Percentiles rank a stretch among this genome's conserved stretches.
Evolutionary conservation across 2,329 filamentous ascomycete species (phyloP).

Genomic region (Claviceps capensis): DNA sequence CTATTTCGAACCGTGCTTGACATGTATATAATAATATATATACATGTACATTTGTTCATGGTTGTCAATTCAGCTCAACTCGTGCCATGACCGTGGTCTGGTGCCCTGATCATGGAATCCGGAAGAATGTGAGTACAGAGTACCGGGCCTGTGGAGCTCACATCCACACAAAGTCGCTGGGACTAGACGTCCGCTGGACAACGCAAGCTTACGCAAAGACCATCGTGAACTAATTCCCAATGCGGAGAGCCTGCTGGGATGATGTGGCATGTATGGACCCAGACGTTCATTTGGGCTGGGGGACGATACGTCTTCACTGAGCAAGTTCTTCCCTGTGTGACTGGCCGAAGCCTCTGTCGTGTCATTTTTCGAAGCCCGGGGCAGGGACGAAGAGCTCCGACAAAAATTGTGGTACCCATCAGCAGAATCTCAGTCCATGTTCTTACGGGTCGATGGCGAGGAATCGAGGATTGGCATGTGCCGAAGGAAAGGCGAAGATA

Average conservation of each 20-base stretch:
- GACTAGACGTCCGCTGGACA: conserved; percentile 29
- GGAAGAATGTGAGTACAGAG: too few relatives aligned
- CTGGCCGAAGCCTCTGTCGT: conserved; percentile 16
- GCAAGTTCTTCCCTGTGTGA: conserved; percentile 13
- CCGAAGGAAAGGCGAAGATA: too few relatives aligned
- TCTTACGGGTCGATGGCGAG: too few relatives aligned
- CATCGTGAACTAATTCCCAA: conserved; percentile 28
- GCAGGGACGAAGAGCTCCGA: neutral
- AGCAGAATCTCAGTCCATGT: neutral
- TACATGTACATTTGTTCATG: too few relatives aligned
- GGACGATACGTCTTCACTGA: conserved; percentile 16
- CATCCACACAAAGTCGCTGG: conserved; percentile 30
- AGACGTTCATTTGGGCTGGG: conserved; percentile 22
- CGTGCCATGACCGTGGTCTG: conserved; percentile 32
- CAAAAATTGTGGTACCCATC: too few relatives aligned
- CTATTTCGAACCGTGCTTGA: neutral
- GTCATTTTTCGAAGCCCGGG: conserved; percentile 15
- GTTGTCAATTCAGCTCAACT: conserved; percentile 25
- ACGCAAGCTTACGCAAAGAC: conserved; percentile 27
- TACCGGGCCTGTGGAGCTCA: too few relatives aligned
- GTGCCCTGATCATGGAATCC: too few relatives aligned
- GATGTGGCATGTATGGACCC: conserved; percentile 17
- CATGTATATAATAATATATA: too few relatives aligned
- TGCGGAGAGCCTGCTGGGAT: conserved; percentile 22
- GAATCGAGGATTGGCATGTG: too few relatives aligned